phyloP scores from a whole-genome alignment of 805 yeast genomes.

The Candida qinlingensis region DNA sequence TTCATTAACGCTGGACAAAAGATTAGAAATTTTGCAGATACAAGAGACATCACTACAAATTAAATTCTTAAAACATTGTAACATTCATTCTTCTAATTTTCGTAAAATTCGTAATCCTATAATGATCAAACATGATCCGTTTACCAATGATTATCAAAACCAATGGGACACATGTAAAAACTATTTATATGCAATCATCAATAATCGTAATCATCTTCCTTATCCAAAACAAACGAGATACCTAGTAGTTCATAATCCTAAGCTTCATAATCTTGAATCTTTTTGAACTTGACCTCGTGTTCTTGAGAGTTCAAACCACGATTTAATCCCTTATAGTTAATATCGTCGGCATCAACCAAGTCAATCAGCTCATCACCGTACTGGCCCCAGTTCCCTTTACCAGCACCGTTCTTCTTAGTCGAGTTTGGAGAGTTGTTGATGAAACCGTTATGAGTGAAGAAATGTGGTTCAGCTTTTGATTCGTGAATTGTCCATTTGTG shows the following conservation, averaged over 20 bases:
- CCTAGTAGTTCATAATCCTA: not conserved
- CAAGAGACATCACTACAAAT: not conserved
- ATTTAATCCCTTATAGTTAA: constrained; percentile 37
- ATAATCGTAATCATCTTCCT: constrained; percentile 3
- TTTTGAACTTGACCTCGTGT: constrained; percentile 35
- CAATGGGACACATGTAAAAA: not conserved
- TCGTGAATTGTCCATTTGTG: constrained; percentile 69
- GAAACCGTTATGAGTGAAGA: constrained; percentile 75
- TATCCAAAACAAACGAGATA: not conserved
- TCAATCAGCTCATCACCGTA: constrained; percentile 73
- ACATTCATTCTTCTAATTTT: not conserved
- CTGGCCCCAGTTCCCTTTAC: constrained; percentile 84
- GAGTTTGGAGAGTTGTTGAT: constrained; percentile 65
- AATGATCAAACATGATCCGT: no score
- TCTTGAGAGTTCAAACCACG: constrained; percentile 45
- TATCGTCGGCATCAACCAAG: constrained; percentile 52
- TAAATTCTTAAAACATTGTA: not conserved
- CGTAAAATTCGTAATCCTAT: not conserved
- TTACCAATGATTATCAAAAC: no score
- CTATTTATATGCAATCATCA: not conserved
- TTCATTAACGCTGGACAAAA: no score
- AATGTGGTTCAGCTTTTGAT: constrained; percentile 53
- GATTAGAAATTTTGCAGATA: no score
- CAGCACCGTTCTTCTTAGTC: constrained; percentile 80
- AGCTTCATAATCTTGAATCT: constrained; percentile 7